These are phyloP conservation scores for Trichoderma pleuroti DNA, from an alignment of 2,329 filamentous ascomycete genomes.

Conservation along the genomic window DNA sequence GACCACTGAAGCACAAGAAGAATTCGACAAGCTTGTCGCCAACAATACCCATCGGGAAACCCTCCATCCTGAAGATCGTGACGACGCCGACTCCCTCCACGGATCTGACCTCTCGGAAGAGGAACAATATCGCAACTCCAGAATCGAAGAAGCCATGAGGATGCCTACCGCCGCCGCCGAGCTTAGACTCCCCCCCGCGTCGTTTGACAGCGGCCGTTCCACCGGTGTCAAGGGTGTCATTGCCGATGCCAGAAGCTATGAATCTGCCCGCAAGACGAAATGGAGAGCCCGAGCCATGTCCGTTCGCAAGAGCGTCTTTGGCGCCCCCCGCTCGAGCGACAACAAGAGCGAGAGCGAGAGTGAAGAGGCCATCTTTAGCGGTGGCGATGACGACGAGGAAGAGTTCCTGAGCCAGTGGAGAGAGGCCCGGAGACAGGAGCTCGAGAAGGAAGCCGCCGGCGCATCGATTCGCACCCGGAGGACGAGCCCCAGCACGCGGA, in stretches of 20 bases:
- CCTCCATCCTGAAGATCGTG: conserved; percentile 58
- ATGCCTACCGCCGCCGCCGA: conserved; percentile 52
- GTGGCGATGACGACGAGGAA: conserved; percentile 56
- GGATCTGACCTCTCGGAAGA: conserved; percentile 57
- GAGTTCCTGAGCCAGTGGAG: conserved; percentile 88
- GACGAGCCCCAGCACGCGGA: conserved; percentile 71
- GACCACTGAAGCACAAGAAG: conserved; percentile 62
- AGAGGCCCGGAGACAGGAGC: conserved; percentile 71
- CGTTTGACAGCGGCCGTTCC: conserved; percentile 64
- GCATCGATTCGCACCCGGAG: conserved; percentile 58
- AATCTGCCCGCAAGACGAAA: conserved; percentile 58
- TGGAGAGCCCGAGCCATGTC: conserved; percentile 52
- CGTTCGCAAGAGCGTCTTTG: conserved; percentile 55
- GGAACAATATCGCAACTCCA: conserved; percentile 48
- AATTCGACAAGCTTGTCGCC: conserved; percentile 61
- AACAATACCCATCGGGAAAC: conserved; percentile 48
- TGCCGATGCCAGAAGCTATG: conserved; percentile 74
- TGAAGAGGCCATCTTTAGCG: conserved; percentile 41
- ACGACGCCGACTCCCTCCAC: conserved; percentile 44
- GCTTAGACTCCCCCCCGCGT: conserved; percentile 59
- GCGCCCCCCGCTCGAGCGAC: conserved; percentile 33
- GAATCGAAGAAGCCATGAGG: conserved; percentile 63
- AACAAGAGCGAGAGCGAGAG: conserved; percentile 45
- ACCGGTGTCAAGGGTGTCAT: conserved; percentile 87
- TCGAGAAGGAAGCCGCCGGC: conserved; percentile 60